Evolutionary conservation across 257 asterid species (phyloP).

Genomic region (Lavandula angustifolia): DNA sequence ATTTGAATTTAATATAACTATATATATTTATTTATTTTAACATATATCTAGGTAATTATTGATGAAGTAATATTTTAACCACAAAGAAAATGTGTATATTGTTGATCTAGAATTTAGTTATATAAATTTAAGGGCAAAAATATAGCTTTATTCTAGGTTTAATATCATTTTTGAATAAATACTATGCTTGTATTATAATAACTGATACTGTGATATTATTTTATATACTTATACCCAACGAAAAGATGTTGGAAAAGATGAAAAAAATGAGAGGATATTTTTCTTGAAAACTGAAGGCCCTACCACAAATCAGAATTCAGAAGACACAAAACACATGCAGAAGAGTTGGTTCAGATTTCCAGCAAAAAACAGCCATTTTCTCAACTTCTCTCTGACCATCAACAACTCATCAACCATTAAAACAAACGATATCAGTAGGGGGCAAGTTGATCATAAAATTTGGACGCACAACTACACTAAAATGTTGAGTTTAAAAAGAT

Average conservation of each 20-base stretch:
- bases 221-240: background rate
- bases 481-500: background rate
- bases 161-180: too few species aligned
- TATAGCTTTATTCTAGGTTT: too few species aligned
- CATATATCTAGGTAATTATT: too few species aligned
- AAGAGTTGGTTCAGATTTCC: conserved; percentile 18
- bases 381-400: conserved; percentile 36
- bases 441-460: background rate
- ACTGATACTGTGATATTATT: too few species aligned
- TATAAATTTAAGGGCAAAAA: too few species aligned
- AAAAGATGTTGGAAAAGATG: background rate
- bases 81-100: too few species aligned
- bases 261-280: conserved; percentile 34
- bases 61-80: too few species aligned
- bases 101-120: too few species aligned
- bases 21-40: too few species aligned
- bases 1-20: too few species aligned
- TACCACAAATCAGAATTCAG: conserved; percentile 26
- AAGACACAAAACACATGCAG: background rate
- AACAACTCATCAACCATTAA: conserved; percentile 32
- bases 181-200: too few species aligned
- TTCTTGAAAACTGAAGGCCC: conserved; percentile 29
- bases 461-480: background rate
- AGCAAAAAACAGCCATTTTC: conserved; percentile 39
- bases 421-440: conserved; percentile 8